phyloP scores from a whole-genome alignment of 306 rosid species.

The Sicyos edulis region DNA sequence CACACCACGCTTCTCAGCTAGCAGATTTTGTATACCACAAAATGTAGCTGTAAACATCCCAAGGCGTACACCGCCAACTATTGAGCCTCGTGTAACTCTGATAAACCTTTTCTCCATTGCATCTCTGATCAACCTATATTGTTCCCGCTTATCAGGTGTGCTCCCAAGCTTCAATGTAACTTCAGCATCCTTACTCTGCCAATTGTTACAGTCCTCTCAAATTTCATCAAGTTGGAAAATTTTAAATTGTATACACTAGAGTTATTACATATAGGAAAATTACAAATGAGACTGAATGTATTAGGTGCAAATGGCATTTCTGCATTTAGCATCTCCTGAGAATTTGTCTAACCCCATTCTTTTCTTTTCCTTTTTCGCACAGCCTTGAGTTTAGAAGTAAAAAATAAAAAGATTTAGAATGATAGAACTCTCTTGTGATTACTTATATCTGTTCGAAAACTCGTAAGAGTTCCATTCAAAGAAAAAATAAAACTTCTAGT shows the following conservation, averaged over 20 bases:
- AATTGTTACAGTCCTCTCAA: slow-evolving; percentile 24
- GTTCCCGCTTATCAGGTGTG: slow-evolving; percentile 86
- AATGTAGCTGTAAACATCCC: slow-evolving; percentile 89
- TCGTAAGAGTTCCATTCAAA: neutral
- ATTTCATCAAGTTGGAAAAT: slow-evolving; percentile 11
- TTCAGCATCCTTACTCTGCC: slow-evolving; percentile 93
- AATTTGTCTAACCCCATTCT: neutral
- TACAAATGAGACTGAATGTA: neutral
- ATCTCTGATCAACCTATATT: slow-evolving; percentile 84
- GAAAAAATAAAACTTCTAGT: neutral
- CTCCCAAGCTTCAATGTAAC: slow-evolving; percentile 88
- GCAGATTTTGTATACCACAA: slow-evolving; percentile 62
- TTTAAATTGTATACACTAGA: neutral
- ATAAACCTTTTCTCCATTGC: slow-evolving; percentile 95
- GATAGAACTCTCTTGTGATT: neutral
- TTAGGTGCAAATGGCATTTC: neutral
- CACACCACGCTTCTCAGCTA: slow-evolving; percentile 79
- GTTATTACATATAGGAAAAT: neutral
- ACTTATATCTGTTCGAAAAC: neutral
- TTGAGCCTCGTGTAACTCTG: slow-evolving; percentile 72
- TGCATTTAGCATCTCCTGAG: neutral
- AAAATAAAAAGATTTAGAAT: neutral
- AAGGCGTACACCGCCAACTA: slow-evolving; percentile 82
- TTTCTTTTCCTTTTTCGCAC: neutral
- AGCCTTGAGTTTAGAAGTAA: neutral